These are phyloP conservation scores for Hevea brasiliensis DNA, from an alignment of 345 rosid genomes.

Conservation along the genomic window DNA sequence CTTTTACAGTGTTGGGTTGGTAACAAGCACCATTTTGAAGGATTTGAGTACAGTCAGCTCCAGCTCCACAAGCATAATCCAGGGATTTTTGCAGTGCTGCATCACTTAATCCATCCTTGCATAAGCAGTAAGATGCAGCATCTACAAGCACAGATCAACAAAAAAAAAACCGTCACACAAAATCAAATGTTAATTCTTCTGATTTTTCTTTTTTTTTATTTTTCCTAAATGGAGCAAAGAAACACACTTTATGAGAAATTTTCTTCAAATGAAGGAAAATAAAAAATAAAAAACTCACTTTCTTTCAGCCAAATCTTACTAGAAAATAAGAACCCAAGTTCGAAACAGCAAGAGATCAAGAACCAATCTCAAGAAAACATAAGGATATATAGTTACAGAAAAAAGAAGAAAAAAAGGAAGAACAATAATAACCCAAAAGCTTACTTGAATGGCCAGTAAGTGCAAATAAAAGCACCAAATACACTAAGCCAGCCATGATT, in stretches of 20 bases:
- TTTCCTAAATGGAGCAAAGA: neutral
- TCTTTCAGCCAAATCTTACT: neutral
- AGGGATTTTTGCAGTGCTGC: constrained; percentile 56
- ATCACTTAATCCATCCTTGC: constrained; percentile 67
- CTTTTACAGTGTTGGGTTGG: constrained; percentile 76
- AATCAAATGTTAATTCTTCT: no score
- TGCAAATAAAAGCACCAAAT: constrained; percentile 51
- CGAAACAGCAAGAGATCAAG: neutral
- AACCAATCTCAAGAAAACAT: constrained; percentile 10
- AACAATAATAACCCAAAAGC: constrained; percentile 17
- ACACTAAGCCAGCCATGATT: constrained; percentile 56
- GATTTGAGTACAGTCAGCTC: constrained; percentile 32
- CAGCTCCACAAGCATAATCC: constrained; percentile 90
- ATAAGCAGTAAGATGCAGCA: constrained; percentile 73
- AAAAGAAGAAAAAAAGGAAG: neutral
- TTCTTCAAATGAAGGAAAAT: neutral
- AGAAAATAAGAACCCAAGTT: neutral
- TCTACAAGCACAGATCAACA: neutral
- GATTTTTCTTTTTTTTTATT: neutral
- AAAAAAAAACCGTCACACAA: neutral
- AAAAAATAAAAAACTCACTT: neutral
- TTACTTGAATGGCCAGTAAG: constrained; percentile 66
- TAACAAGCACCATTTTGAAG: constrained; percentile 69
- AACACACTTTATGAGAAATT: neutral
- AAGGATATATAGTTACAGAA: neutral